Percentiles rank a stretch among this genome's conserved stretches.
These are phyloP conservation scores for Aspergillus carbonarius DNA, from an alignment of 2,329 filamentous ascomycete genomes.

Conservation along the genomic window DNA sequence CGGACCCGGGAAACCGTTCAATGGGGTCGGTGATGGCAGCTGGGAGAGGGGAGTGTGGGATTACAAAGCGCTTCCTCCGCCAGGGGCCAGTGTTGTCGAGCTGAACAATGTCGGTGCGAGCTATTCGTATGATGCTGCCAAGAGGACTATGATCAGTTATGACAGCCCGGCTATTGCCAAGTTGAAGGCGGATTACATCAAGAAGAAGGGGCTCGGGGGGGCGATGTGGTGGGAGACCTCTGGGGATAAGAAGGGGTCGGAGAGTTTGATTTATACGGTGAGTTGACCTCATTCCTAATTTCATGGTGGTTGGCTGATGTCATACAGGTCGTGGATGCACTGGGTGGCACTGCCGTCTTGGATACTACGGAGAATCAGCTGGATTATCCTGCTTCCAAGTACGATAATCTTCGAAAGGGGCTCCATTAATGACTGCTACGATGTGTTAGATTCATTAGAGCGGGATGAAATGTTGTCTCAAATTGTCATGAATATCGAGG, in stretches of 20 bases:
- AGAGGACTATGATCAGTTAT: conserved; percentile 69
- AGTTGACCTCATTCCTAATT: conserved; percentile 2
- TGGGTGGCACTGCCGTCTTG: conserved; percentile 3
- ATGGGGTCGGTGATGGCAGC: conserved; percentile 71
- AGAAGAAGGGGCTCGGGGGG: conserved; percentile 67
- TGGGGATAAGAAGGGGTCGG: conserved; percentile 64
- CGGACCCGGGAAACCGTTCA: conserved; percentile 68
- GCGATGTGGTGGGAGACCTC: conserved; percentile 98
- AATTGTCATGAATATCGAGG: too few species aligned
- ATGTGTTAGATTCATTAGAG: neutral
- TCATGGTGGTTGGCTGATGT: neutral
- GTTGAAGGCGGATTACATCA: conserved; percentile 71
- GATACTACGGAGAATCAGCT: conserved; percentile 12
- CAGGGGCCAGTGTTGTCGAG: conserved; percentile 60
- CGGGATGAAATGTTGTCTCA: neutral
- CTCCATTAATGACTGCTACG: neutral
- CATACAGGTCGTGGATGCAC: conserved; percentile 7
- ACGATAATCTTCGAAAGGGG: conserved; percentile 10
- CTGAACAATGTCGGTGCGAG: conserved; percentile 65
- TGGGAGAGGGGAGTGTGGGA: conserved; percentile 88
- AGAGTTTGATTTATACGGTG: conserved; percentile 66
- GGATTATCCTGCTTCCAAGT: conserved; percentile 12
- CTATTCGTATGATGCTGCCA: conserved; percentile 67
- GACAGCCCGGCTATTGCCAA: conserved; percentile 68
- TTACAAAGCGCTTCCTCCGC: conserved; percentile 77